Evolutionary conservation across 495 filamentous ascomycete species (phyloP).

Genomic region (Monascus purpureus): DNA sequence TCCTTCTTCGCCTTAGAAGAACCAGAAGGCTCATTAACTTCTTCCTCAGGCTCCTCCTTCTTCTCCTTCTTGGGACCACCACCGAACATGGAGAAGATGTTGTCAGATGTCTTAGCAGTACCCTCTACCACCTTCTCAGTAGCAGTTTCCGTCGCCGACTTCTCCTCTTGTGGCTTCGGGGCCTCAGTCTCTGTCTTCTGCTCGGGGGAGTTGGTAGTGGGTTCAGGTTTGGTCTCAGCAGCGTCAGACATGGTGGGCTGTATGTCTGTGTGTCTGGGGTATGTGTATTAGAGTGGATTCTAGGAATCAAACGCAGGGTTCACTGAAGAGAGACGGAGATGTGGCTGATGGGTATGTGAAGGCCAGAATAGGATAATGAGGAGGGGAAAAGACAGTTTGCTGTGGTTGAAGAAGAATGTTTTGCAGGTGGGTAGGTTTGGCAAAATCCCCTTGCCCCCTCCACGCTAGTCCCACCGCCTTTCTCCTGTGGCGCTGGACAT

Average conservation of each 20-base stretch:
- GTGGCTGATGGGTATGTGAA: too few relatives aligned
- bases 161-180: slow-evolving; percentile 18
- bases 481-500: too few relatives aligned
- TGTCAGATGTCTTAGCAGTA: slow-evolving; percentile 47
- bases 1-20: slow-evolving; percentile 72
- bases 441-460: too few relatives aligned
- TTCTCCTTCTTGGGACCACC: slow-evolving; percentile 70
- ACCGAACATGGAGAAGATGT: slow-evolving; percentile 95
- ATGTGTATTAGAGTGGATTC: slow-evolving; percentile 1
- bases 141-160: slow-evolving; percentile 25
- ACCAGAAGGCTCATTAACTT: slow-evolving; percentile 66
- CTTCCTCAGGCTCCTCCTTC: slow-evolving; percentile 71
- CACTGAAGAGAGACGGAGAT: too few relatives aligned
- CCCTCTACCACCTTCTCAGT: slow-evolving; percentile 19
- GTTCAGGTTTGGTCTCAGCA: slow-evolving; percentile 28
- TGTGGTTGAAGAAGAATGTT: too few relatives aligned
- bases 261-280: background rate
- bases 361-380: too few relatives aligned
- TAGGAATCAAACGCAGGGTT: too few relatives aligned
- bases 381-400: too few relatives aligned
- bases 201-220: slow-evolving; percentile 9
- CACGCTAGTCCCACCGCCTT: too few relatives aligned
- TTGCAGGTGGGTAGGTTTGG: too few relatives aligned
- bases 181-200: slow-evolving; percentile 6
- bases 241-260: slow-evolving; percentile 31